Evolutionary conservation across 2,329 filamentous ascomycete genomes (phyloP).

Genomic region (Fusarium graminum): DNA sequence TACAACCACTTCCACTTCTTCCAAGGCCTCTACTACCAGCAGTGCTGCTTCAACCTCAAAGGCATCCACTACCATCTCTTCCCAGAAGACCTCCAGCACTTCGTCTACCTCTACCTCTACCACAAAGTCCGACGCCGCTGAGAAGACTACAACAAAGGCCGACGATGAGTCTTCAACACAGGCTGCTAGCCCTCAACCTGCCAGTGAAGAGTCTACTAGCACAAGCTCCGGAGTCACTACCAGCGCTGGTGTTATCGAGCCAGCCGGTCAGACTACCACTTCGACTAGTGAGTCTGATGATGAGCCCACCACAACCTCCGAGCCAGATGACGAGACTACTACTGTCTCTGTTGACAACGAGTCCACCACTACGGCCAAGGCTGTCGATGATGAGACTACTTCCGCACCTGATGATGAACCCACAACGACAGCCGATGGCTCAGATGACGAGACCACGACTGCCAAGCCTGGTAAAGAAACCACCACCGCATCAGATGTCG

Average conservation of each 20-base stretch:
- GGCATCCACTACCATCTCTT: neutral
- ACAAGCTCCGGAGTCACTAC: neutral
- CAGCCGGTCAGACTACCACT: neutral
- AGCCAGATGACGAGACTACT: neutral
- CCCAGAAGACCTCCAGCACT: neutral
- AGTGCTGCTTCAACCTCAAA: neutral
- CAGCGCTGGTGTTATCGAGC: neutral
- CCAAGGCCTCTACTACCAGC: neutral
- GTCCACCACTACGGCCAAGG: neutral
- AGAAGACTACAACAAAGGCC: neutral
- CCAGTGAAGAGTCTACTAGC: neutral
- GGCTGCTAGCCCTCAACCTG: neutral
- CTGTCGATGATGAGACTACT: neutral
- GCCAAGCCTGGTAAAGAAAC: neutral
- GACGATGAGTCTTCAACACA: neutral
- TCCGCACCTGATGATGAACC: no score
- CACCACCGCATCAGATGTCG: neutral
- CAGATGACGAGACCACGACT: neutral
- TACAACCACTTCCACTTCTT: neutral
- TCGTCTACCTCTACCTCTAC: neutral
- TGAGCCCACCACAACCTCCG: neutral
- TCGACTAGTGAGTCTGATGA: neutral
- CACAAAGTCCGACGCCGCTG: neutral
- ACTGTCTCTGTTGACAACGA: neutral
- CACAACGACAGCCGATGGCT: no score